These are phyloP conservation scores for Kurtzmaniella natalensis DNA, from an alignment of 1,139 yeast species.

Conservation along the genomic window DNA sequence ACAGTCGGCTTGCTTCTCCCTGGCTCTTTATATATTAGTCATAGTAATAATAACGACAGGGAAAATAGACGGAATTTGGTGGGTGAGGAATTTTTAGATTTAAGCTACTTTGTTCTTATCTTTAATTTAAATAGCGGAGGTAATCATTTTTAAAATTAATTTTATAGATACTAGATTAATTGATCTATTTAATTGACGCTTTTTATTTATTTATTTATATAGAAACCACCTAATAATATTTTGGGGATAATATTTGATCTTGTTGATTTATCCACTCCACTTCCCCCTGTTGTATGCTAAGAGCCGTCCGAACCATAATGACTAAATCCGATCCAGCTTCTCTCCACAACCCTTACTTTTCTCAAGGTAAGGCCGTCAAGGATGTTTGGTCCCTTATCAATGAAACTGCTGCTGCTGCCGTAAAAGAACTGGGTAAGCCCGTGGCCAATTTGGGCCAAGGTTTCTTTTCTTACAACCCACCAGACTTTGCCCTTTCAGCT, in stretches of 20 bases:
- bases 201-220: not conserved
- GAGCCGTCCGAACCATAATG: slow-evolving; percentile 5
- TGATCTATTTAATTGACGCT: not conserved
- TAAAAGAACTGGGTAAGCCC: slow-evolving; percentile 58
- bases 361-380: slow-evolving; percentile 52
- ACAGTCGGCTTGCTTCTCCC: too few relatives aligned
- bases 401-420: slow-evolving; percentile 87
- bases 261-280: too few relatives aligned
- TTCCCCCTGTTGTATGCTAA: not conserved
- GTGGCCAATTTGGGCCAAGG: slow-evolving; percentile 94
- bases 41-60: too few relatives aligned
- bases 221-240: too few relatives aligned
- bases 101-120: too few relatives aligned
- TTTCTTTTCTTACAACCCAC: slow-evolving; percentile 92
- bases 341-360: slow-evolving; percentile 60
- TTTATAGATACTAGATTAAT: too few relatives aligned
- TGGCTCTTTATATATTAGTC: too few relatives aligned
- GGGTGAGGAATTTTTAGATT: too few relatives aligned
- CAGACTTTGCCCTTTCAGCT: slow-evolving; percentile 80
- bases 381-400: slow-evolving; percentile 95
- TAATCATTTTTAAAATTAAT: too few relatives aligned
- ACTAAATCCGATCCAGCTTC: slow-evolving; percentile 10
- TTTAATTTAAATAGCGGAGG: too few relatives aligned
- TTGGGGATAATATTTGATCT: too few relatives aligned
- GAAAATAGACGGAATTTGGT: too few relatives aligned